phyloP scores from a whole-genome alignment of 257 asterid species.

The Apocynum venetum region DNA sequence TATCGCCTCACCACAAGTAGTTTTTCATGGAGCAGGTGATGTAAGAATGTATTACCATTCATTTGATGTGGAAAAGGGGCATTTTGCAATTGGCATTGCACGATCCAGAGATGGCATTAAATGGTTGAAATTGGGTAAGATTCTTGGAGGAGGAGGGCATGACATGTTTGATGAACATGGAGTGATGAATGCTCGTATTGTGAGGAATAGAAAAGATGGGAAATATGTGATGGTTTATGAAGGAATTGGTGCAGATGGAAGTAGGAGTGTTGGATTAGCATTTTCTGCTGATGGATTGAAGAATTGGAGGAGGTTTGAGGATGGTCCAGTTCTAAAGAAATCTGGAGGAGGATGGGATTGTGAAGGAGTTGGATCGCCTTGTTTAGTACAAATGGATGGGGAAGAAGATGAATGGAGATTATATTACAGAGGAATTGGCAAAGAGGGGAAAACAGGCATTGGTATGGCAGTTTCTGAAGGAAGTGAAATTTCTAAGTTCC shows the following conservation, averaged over 20 bases:
- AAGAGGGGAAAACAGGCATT: slow-evolving; percentile 65
- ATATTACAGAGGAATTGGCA: slow-evolving; percentile 77
- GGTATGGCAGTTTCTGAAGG: slow-evolving; percentile 76
- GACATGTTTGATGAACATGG: slow-evolving; percentile 69
- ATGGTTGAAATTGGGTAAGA: slow-evolving; percentile 79
- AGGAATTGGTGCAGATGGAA: slow-evolving; percentile 56
- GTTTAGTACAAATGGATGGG: slow-evolving; percentile 75
- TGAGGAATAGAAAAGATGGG: slow-evolving; percentile 55
- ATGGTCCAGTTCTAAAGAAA: slow-evolving; percentile 40
- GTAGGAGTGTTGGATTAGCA: slow-evolving; percentile 57
- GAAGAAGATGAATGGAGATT: slow-evolving; percentile 70
- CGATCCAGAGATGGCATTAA: slow-evolving; percentile 86
- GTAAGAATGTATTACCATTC: slow-evolving; percentile 90
- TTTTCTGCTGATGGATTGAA: slow-evolving; percentile 67
- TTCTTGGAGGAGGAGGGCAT: slow-evolving; percentile 37
- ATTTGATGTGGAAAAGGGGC: slow-evolving; percentile 37
- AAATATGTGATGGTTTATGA: slow-evolving; percentile 75
- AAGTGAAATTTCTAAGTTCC: slow-evolving; percentile 30
- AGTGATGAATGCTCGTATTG: slow-evolving; percentile 45
- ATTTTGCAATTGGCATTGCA: slow-evolving; percentile 56
- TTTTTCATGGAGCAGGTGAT: slow-evolving; percentile 58
- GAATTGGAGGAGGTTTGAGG: slow-evolving; percentile 57
- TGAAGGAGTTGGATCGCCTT: slow-evolving; percentile 77
- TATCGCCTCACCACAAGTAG: slow-evolving; percentile 79
- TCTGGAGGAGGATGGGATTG: slow-evolving; percentile 70